Percentiles rank a stretch among this genome's conserved stretches.
Evolutionary conservation across 2,329 filamentous ascomycete genomes (phyloP).

Genomic region (Albifimbria verrucaria): DNA sequence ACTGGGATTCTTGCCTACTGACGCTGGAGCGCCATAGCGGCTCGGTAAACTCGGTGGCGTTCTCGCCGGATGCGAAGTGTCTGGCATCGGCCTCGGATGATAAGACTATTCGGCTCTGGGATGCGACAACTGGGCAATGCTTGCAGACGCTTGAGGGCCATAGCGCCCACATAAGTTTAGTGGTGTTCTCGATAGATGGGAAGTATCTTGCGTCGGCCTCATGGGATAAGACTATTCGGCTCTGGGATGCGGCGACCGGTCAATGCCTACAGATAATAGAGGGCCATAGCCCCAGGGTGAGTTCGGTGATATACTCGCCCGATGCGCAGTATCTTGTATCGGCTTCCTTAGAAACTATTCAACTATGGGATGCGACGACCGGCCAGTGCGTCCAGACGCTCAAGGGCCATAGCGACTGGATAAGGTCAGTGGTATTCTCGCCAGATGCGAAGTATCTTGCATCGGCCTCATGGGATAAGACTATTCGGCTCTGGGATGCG

Average conservation of each 20-base stretch:
- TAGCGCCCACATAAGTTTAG: slow-evolving; percentile 1
- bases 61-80: slow-evolving; percentile 9
- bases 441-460: neutral
- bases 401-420: slow-evolving; percentile 3
- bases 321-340: neutral
- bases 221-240: too few relatives aligned
- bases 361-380: too few relatives aligned
- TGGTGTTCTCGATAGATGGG: slow-evolving; percentile 9
- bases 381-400: slow-evolving; percentile 5
- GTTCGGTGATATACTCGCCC: neutral
- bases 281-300: slow-evolving; percentile 2
- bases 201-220: too few relatives aligned
- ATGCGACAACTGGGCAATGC: slow-evolving; percentile 7
- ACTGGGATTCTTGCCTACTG: neutral
- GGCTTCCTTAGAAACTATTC: too few relatives aligned
- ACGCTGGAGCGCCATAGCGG: slow-evolving; percentile 2
- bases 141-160: slow-evolving; percentile 8
- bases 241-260: too few relatives aligned
- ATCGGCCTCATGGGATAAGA: slow-evolving; percentile 2
- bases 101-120: too few relatives aligned
- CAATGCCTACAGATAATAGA: too few relatives aligned
- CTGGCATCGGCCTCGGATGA: slow-evolving; percentile 10
- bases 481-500: slow-evolving; percentile 7
- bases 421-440: slow-evolving; percentile 5
- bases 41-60: slow-evolving; percentile 11